phyloP scores from a whole-genome alignment of 164 flowering plant genomes.

The Malania oleifera region DNA sequence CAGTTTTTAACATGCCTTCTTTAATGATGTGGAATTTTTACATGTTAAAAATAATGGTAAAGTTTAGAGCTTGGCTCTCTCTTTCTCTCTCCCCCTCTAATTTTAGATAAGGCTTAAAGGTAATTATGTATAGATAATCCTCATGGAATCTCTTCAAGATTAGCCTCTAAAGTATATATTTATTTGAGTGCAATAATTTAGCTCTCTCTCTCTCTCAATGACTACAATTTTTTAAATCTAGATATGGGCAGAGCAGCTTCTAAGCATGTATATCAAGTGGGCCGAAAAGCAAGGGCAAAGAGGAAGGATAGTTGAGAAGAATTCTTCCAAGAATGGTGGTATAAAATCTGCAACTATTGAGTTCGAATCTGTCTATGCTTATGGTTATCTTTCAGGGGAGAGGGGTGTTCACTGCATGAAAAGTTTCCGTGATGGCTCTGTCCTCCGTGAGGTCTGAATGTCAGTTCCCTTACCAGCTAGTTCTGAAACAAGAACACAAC shows the following conservation, averaged over 20 bases:
- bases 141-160: too few species aligned
- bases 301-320: constrained; percentile 60
- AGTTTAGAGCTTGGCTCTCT: too few species aligned
- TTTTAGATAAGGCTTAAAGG: too few species aligned
- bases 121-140: too few species aligned
- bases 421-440: constrained; percentile 25
- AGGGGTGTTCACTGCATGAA: constrained; percentile 61
- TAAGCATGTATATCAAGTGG: constrained; percentile 79
- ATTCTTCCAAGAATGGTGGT: constrained; percentile 39
- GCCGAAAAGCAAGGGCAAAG: constrained; percentile 64
- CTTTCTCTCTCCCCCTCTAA: too few species aligned
- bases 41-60: too few species aligned
- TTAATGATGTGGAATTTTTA: too few species aligned
- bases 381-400: constrained; percentile 84
- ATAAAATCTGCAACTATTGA: constrained; percentile 61
- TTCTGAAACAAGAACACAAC: neutral
- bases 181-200: neutral
- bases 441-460: constrained; percentile 37
- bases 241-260: constrained; percentile 72
- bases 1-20: too few species aligned
- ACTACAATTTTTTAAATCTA: constrained; percentile 20
- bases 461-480: constrained; percentile 1
- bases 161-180: too few species aligned
- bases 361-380: constrained; percentile 68
- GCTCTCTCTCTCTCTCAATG: neutral